Conservation (phyloP, 345 rosid species). For the Psidium friedrichsthalianum region DNA sequence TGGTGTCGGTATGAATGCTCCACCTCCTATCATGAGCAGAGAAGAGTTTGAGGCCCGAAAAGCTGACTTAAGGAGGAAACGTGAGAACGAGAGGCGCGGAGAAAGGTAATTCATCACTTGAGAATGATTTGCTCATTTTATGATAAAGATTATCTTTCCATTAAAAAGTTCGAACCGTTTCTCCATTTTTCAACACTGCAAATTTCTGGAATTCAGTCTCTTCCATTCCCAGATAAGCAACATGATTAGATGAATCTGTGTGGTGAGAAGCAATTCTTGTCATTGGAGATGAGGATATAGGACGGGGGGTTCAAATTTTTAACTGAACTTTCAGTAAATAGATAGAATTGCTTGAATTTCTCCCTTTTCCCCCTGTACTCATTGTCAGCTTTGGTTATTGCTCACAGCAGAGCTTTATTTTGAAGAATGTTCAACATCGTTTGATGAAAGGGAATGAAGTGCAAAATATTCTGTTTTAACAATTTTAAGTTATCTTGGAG, state of each 20-base stretch:
- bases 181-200: background rate
- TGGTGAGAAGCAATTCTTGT: background rate
- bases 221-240: background rate
- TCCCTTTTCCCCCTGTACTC: background rate
- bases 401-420: background rate
- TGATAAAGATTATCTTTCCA: background rate
- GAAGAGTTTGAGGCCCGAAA: conserved; percentile 87
- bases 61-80: conserved; percentile 77
- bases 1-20: conserved; percentile 70
- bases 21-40: conserved; percentile 81
- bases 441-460: background rate
- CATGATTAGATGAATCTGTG: background rate
- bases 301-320: background rate
- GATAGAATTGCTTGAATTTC: background rate
- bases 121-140: background rate
- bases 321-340: background rate
- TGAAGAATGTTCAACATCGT: background rate
- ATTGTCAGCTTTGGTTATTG: background rate
- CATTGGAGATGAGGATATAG: background rate
- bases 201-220: background rate
- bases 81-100: conserved; percentile 65
- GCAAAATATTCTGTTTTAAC: background rate
- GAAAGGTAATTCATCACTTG: conserved; percentile 40
- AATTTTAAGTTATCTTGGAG: background rate
- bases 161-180: background rate